Percentiles rank a stretch among this genome's conserved stretches.
Conservation (phyloP, 2,329 filamentous ascomycete genomes). For the Fusarium paranaense region DNA sequence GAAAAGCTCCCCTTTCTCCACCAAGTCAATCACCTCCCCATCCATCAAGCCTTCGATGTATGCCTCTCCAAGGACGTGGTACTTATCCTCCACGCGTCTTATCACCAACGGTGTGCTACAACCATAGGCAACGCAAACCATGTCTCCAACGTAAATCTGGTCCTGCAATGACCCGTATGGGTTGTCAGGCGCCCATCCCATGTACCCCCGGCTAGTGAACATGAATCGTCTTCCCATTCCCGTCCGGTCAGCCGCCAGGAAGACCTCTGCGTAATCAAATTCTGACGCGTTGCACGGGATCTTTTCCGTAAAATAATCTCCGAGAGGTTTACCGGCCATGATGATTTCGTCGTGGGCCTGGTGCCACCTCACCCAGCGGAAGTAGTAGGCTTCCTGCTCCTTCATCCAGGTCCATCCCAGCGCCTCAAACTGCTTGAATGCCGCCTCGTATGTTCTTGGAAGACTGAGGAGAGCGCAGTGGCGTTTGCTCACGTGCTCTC, state of each 20-base stretch:
- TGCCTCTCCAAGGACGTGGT: constrained; percentile 20
- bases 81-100: not conserved
- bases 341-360: constrained; percentile 4
- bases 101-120: constrained; percentile 21
- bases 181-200: constrained; percentile 26
- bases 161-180: constrained; percentile 7
- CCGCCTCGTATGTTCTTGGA: not conserved
- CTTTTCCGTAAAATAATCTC: constrained; percentile 15
- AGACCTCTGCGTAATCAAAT: constrained; percentile 22
- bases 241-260: constrained; percentile 10
- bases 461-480: constrained; percentile 18
- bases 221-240: constrained; percentile 16
- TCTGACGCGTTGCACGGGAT: constrained; percentile 9
- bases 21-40: constrained; percentile 4
- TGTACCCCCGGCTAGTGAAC: constrained; percentile 16
- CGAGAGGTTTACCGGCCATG: constrained; percentile 1
- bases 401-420: constrained; percentile 13
- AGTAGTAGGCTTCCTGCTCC: constrained; percentile 20
- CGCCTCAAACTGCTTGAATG: constrained; percentile 6
- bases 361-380: constrained; percentile 12
- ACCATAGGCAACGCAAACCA: constrained; percentile 14
- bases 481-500: constrained; percentile 5
- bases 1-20: constrained; percentile 4
- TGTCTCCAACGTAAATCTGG: constrained; percentile 8
- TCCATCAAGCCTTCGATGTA: constrained; percentile 26